phyloP scores from a whole-genome alignment of 2,329 filamentous ascomycete species.

The Alternaria triticimaculans region DNA sequence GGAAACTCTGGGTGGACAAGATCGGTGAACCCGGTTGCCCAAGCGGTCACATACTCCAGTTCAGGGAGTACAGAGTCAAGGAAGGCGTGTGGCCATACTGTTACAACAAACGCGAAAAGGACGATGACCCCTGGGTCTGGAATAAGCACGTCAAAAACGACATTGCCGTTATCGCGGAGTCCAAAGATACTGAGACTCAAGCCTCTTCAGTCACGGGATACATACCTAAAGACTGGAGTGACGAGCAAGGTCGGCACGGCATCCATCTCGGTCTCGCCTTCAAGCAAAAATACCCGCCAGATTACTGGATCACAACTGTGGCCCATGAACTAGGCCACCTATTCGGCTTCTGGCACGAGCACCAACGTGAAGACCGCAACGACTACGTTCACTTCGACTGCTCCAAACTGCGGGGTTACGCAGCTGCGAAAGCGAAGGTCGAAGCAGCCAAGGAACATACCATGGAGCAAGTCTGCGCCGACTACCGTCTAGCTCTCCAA shows the following conservation, averaged over 20 bases:
- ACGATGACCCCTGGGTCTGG: background rate
- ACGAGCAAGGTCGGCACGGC: background rate
- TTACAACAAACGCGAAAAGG: background rate
- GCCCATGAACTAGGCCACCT: slow-evolving; percentile 6
- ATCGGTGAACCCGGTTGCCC: background rate
- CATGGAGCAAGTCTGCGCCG: slow-evolving; percentile 3
- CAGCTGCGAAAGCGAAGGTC: background rate
- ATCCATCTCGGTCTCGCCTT: background rate
- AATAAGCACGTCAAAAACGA: background rate
- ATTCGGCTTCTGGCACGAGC: slow-evolving; percentile 1
- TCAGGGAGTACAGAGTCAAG: slow-evolving; percentile 1
- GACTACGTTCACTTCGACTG: background rate
- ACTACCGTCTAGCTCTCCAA: background rate
- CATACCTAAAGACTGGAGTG: background rate
- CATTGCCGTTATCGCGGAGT: background rate
- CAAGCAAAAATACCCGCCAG: background rate
- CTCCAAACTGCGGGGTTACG: background rate
- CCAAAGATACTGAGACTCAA: background rate
- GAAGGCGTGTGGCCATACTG: background rate
- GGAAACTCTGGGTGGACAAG: slow-evolving; percentile 6
- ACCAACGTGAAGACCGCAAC: background rate
- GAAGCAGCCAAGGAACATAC: background rate
- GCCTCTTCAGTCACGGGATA: slow-evolving; percentile 1
- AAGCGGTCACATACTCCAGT: slow-evolving; percentile 1
- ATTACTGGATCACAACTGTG: background rate